Base-by-base conservation (phyloP, 352 stramenopile genomes). In the Globisporangium spiculum region DNA sequence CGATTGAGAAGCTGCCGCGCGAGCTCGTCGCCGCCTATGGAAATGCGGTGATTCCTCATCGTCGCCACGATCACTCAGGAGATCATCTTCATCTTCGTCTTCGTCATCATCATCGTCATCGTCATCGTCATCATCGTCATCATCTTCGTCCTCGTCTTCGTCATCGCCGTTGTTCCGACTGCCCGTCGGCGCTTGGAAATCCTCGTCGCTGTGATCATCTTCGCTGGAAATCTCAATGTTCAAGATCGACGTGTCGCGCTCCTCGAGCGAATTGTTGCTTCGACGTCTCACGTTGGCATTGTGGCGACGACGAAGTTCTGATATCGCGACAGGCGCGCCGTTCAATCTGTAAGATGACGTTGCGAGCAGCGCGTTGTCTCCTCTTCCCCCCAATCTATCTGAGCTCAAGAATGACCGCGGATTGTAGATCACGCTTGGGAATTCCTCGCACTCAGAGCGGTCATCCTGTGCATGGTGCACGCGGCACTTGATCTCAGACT, bases 171-270 rank as follows among this genome's bases (percentile, higher is more conserved):
- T 65, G 20, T 55, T 44, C 59, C 36, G 63, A 12, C 22, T 74
- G 0, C 74, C 67, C 22, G 74, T 79, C 41, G 81, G 81, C 0
- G 78, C 85, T 52, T 93, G 82, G 63, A 96, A 96, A 54, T 96
- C 90, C 64, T 97, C 90, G 56, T 97, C 90, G 64, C 78, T 91
- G 41, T 72, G 83, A 70, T 97, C 90, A 48, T 96, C 88, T 32
- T 96, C 88, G 69, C 88, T 95, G 7, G 88, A 94, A 56, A 96
- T 93, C 56, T 92, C 86, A 54, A 93, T 73, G 48, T 94, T 88
- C 53, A 96, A 48, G 20, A 96, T 83, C 4, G 88, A 94, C 2
- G 84, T 94, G 60, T 96, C 88, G 16, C 88, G 84, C 30, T 96
- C 88, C 57, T 94, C 88, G 50, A 84, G 63, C n/a, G 77, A 75